A percentile compares a stretch with the other conserved stretches of the same genome.
Conservation (phyloP, 1,284 basidiomycete species). For the Microbotryum silenes-acaulis region DNA sequence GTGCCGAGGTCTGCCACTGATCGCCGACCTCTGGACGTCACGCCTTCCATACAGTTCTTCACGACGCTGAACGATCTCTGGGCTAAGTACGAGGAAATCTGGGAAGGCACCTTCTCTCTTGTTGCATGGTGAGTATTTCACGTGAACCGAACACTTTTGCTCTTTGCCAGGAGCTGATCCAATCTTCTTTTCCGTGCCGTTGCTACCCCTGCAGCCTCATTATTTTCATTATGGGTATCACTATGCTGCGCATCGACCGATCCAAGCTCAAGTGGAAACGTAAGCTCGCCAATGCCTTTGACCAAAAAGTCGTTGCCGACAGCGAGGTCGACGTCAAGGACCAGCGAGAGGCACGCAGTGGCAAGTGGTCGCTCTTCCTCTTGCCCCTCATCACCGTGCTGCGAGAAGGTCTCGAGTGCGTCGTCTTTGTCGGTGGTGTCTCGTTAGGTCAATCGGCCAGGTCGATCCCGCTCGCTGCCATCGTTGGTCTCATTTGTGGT, state of each 20-base stretch:
- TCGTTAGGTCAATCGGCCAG: slow-evolving; percentile 69
- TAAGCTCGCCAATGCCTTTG: slow-evolving; percentile 73
- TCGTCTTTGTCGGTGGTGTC: slow-evolving; percentile 88
- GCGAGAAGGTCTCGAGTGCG: slow-evolving; percentile 86
- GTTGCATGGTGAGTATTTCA: slow-evolving; percentile 49
- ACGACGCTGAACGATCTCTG: slow-evolving; percentile 50
- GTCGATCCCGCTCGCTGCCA: slow-evolving; percentile 79
- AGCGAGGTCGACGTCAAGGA: slow-evolving; percentile 11
- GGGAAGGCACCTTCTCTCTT: slow-evolving; percentile 60
- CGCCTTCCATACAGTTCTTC: slow-evolving; percentile 42
- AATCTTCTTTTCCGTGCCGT: background rate
- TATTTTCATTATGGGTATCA: slow-evolving; percentile 66
- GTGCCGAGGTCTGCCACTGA: background rate
- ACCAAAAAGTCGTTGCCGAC: slow-evolving; percentile 43
- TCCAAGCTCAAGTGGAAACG: slow-evolving; percentile 83
- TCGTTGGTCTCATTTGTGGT: slow-evolving; percentile 71
- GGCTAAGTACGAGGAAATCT: slow-evolving; percentile 51
- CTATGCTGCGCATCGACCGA: slow-evolving; percentile 50
- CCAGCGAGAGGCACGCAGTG: slow-evolving; percentile 25
- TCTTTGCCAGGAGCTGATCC: background rate
- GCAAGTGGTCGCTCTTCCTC: slow-evolving; percentile 74
- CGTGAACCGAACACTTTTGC: background rate
- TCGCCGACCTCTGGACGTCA: background rate
- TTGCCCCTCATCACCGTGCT: slow-evolving; percentile 82
- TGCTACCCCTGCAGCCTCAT: slow-evolving; percentile 46